A percentile compares a stretch with the other conserved stretches of the same genome.
Conservation (phyloP, 2,329 filamentous ascomycete species). For the Metarhizium humberi region DNA sequence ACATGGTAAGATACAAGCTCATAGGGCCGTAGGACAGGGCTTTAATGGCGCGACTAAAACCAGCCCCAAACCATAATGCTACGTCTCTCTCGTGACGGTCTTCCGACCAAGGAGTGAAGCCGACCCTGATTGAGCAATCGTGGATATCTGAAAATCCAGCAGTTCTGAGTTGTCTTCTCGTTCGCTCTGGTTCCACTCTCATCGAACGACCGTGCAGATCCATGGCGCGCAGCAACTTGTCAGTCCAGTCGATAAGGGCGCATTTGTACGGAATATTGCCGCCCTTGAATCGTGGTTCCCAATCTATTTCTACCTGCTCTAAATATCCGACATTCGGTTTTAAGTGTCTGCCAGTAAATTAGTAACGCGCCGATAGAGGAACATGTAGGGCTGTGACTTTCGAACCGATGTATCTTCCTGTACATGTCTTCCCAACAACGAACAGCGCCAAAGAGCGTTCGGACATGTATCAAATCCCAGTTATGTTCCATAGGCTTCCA, state of each 20-base stretch:
- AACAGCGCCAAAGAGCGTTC: constrained; percentile 28
- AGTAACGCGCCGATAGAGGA: background rate
- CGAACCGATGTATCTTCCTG: constrained; percentile 52
- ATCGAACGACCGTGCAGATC: background rate
- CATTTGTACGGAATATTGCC: constrained; percentile 39
- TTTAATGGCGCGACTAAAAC: constrained; percentile 59
- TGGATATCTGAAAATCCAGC: constrained; percentile 70
- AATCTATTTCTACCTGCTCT: constrained; percentile 80
- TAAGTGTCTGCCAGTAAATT: constrained; percentile 48
- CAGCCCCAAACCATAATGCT: constrained; percentile 70
- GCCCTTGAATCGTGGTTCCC: constrained; percentile 53
- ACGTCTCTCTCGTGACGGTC: constrained; percentile 55
- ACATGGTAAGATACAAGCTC: constrained; percentile 31
- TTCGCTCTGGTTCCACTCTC: background rate
- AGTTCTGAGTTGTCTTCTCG: constrained; percentile 38
- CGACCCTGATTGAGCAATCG: constrained; percentile 55
- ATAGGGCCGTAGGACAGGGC: constrained; percentile 61
- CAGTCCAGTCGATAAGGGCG: constrained; percentile 39
- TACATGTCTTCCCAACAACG: constrained; percentile 64
- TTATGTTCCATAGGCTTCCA: too few species aligned
- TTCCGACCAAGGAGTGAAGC: constrained; percentile 59
- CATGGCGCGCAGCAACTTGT: background rate
- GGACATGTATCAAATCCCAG: too few species aligned
- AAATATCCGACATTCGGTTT: constrained; percentile 62
- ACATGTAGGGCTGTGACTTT: constrained; percentile 1